A percentile compares a stretch with the other conserved stretches of the same genome.
phyloP scores from a whole-genome alignment of 2,329 filamentous ascomycete species.

The Diaporthe caulivora region DNA sequence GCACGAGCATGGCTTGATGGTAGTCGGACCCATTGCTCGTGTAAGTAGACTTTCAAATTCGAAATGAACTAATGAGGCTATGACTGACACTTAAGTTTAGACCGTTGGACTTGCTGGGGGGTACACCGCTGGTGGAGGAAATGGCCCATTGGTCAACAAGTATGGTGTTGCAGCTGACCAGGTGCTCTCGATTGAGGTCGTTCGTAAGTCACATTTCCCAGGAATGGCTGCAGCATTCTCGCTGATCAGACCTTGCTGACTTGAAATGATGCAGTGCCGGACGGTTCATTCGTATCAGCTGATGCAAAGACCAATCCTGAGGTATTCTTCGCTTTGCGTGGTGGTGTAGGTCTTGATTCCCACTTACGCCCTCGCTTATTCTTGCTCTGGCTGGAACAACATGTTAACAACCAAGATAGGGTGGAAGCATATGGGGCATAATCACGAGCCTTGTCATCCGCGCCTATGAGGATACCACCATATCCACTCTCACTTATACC shows the following conservation, averaged over 20 bases:
- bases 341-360: constrained; percentile 47
- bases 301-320: constrained; percentile 55
- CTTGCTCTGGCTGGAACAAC: neutral
- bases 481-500: constrained; percentile 43
- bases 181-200: constrained; percentile 60
- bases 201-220: constrained; percentile 45
- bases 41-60: neutral
- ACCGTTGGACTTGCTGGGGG: constrained; percentile 65
- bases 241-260: neutral
- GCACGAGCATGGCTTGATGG: constrained; percentile 57
- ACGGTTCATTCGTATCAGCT: constrained; percentile 58
- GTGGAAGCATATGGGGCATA: constrained; percentile 54
- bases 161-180: constrained; percentile 65
- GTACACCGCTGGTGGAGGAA: constrained; percentile 64
- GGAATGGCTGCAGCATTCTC: rapidly evolving
- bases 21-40: constrained; percentile 65
- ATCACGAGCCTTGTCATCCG: constrained; percentile 48
- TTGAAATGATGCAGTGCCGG: constrained; percentile 46
- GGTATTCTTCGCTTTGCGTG: constrained; percentile 63
- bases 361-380: neutral
- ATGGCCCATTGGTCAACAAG: constrained; percentile 63
- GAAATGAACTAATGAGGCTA: too few species aligned
- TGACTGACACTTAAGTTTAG: constrained; percentile 32
- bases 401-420: constrained; percentile 37
- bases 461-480: constrained; percentile 43